These are phyloP conservation scores for Gonapodya sp. DNA, from an alignment of 192 early-diverging fungal genomes.

Conservation along the genomic window DNA sequence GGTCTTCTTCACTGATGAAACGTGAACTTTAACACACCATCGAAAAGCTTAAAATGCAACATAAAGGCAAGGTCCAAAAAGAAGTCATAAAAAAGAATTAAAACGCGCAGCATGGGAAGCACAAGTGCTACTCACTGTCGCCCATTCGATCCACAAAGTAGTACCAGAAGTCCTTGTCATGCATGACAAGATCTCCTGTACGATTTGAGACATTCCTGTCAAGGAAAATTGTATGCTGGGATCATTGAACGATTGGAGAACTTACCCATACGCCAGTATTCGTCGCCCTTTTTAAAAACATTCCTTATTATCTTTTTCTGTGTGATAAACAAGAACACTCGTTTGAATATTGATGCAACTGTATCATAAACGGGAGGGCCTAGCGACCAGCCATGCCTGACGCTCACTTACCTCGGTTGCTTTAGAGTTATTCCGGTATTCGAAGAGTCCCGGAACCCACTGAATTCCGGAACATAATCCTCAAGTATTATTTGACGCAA, in stretches of 20 bases:
- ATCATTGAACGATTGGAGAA: no score
- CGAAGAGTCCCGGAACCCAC: not conserved
- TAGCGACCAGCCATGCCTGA: no score
- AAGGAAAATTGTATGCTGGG: no score
- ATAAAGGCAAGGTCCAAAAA: no score
- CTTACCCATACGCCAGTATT: conserved; percentile 6
- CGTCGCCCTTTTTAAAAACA: conserved; percentile 8
- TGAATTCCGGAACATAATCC: not conserved
- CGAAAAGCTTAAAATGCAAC: not conserved
- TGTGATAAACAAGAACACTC: no score
- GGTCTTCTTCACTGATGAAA: not conserved
- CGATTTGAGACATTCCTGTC: not conserved
- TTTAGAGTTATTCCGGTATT: conserved; percentile 5
- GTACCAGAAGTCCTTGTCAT: not conserved
- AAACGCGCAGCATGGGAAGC: not conserved
- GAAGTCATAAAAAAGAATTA: not conserved
- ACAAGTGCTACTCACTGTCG: not conserved
- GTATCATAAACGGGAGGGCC: no score
- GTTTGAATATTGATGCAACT: no score
- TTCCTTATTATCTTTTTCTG: not conserved
- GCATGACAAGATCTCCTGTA: not conserved
- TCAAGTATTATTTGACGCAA: not conserved
- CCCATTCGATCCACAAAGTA: conserved; percentile 3
- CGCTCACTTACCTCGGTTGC: not conserved
- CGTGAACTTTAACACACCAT: not conserved